Evolutionary conservation across 306 rosid species (phyloP).

Genomic region (Gastrolobium villosum): DNA sequence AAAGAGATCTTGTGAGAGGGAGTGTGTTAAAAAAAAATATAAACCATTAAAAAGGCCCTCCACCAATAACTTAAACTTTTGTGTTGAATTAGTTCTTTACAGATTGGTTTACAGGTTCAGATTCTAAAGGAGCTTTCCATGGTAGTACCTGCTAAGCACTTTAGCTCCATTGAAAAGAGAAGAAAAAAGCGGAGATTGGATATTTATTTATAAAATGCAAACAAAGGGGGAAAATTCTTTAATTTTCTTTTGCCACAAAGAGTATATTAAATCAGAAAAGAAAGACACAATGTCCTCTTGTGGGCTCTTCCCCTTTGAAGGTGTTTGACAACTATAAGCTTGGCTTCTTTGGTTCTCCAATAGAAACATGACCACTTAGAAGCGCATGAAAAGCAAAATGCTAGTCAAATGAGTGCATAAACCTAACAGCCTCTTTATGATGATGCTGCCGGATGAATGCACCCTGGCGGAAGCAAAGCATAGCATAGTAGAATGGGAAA

Average conservation of each 20-base stretch:
- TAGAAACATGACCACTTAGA: constrained; percentile 39
- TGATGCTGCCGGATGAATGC: constrained; percentile 43
- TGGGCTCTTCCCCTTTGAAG: neutral
- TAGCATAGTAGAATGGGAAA: constrained; percentile 36
- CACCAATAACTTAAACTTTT: no score
- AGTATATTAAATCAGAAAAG: neutral
- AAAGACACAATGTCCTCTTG: neutral
- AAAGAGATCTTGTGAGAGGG: no score
- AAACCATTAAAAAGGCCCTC: no score
- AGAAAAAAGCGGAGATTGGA: neutral
- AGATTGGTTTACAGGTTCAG: neutral
- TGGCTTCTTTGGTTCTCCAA: constrained; percentile 44
- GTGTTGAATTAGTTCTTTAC: no score
- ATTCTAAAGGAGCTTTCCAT: neutral
- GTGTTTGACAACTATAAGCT: constrained; percentile 33
- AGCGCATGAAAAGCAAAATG: constrained; percentile 40
- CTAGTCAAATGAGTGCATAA: constrained; percentile 44
- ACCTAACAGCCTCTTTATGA: constrained; percentile 48
- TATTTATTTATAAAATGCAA: neutral
- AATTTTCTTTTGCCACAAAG: neutral
- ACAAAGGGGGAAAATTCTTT: neutral
- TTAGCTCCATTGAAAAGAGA: neutral
- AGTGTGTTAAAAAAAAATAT: no score
- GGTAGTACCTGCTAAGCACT: neutral
- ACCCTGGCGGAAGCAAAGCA: constrained; percentile 30